Conservation (phyloP, 2,329 filamentous ascomycete genomes). For the Myriosclerotinia scirpicola region DNA sequence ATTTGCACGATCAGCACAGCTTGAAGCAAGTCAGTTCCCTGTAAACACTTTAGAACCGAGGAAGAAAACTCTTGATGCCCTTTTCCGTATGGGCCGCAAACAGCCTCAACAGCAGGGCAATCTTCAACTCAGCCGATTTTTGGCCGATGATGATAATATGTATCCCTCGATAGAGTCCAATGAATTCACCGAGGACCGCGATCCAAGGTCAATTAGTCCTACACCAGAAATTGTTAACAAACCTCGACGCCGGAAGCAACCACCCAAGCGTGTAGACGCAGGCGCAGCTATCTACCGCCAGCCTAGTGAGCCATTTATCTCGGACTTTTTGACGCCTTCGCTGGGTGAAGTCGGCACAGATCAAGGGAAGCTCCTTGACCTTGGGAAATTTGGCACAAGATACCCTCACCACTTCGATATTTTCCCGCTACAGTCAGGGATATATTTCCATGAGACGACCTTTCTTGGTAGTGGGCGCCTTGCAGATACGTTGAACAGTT, state of each 20-base stretch:
- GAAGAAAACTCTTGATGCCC: conserved; percentile 55
- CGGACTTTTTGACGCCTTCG: conserved; percentile 33
- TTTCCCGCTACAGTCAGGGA: conserved; percentile 55
- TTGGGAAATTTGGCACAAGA: conserved; percentile 60
- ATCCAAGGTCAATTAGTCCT: not conserved
- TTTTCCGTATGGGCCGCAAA: conserved; percentile 50
- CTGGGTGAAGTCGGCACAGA: conserved; percentile 29
- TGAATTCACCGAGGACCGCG: not conserved
- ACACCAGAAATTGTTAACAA: not conserved
- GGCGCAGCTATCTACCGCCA: conserved; percentile 41
- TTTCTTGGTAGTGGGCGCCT: conserved; percentile 57
- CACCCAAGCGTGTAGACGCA: conserved; percentile 38
- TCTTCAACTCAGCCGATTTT: conserved; percentile 44
- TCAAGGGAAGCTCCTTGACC: conserved; percentile 49
- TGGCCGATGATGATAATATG: conserved; percentile 35
- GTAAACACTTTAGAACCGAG: conserved; percentile 48
- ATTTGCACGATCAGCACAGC: conserved; percentile 51
- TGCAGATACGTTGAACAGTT: conserved; percentile 39
- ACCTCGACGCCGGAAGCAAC: conserved; percentile 31
- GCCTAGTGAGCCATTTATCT: conserved; percentile 37
- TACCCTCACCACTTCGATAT: conserved; percentile 64
- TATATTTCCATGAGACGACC: conserved; percentile 61
- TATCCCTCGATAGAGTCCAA: conserved; percentile 25
- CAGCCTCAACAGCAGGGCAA: conserved; percentile 35
- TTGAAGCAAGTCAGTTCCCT: conserved; percentile 49